Base-by-base conservation (phyloP, 257 asterid species). In the Fraxinus anomala region DNA sequence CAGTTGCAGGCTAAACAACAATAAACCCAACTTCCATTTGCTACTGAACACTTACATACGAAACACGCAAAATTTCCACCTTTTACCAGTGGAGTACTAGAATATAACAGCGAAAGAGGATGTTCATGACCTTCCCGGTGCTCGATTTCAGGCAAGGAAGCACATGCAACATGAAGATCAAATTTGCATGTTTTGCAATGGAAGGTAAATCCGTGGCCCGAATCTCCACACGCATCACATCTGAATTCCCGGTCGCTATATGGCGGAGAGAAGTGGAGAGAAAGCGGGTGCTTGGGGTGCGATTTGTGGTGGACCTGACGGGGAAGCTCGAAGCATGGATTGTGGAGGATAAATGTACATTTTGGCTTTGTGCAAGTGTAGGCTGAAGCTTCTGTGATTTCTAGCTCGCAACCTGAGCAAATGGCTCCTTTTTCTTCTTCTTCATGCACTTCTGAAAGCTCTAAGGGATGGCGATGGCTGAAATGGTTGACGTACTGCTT, bases 381-480 rank as follows among this genome's bases (percentile, higher is more conserved):
- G 77, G 88, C 86, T 3, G 80, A 49, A 30, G 86, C 66, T 4
- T 17, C 86, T 26, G 63, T 56, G 0, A 85, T 77, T 72, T 78
- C 77, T 66, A 56, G 82, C 73, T 89, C 87, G 77, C 96, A 88
- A 36, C 86, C 91, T 61, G 88, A 81, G 86, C 94, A 90, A 3
- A 54, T 13, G 66, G 83, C 86, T 14, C 76, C 87, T 13, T 81
- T 67, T 34, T 34, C 39, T 34, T 5, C 40, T 8, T 39, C 85
- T 56, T 76, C 63, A 13, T 81, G 74, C 24, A 81, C 47, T 40
- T 77, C 70, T 0, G 83, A 75, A 1, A 69, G 81, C 73, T 36
- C 76, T 68, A 90, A 37, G 31, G 86, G 85, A 73, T 88, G 90
- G 49, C 89, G 86, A 14, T 90, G 92, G 84, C 91, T 84, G 81